Base-by-base conservation (phyloP, 306 rosid species). In the Trifolium dubium region DNA sequence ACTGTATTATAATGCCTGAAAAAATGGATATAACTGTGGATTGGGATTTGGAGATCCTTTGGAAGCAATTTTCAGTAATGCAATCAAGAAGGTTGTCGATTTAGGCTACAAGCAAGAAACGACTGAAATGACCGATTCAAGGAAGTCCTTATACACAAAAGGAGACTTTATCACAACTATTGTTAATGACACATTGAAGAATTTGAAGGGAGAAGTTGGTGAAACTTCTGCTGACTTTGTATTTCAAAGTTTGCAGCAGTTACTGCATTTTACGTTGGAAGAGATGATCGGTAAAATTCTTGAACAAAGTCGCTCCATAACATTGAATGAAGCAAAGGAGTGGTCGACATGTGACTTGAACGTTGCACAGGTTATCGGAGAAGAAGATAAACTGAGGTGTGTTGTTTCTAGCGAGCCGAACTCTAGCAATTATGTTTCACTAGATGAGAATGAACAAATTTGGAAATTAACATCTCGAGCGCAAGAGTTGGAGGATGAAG, bases 241-340 rank as follows among this genome's bases (percentile, higher is more conserved):
- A 44, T 87, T 89, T 76, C 80, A 78, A 13, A 66, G 65, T 60
- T 72, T 88, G 11, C 81, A 74, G 83, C 88, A 83, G 49, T 59
- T 90, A 74, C 75, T 71, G 71, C 76, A 74, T 69, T 88, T 74
- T 78, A 86, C 85, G 4, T 53, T 90, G 84, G 37, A 83, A 72
- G 96, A 90, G 82, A 84, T 90, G 87, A 50, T 84, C 17, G 67
- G 83, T 62, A 79, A 86, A 34, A 82, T 90, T 63, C 73, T 75
- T 10, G 92, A 88, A 76, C 74, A 86, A 43, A 87, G 73, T 73
- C 92, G 86, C 8, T 90, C 82, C 66, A 75, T 88, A 50, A 76
- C 89, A 13, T 81, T 58, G 32, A 82, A 82, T 13, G 96, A 90
- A 49, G 96, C 90, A 55, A 86, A 90, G 96, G 69, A 77, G 75